phyloP scores from a whole-genome alignment of 441 rosid genomes.

The Oxalis stricta region DNA sequence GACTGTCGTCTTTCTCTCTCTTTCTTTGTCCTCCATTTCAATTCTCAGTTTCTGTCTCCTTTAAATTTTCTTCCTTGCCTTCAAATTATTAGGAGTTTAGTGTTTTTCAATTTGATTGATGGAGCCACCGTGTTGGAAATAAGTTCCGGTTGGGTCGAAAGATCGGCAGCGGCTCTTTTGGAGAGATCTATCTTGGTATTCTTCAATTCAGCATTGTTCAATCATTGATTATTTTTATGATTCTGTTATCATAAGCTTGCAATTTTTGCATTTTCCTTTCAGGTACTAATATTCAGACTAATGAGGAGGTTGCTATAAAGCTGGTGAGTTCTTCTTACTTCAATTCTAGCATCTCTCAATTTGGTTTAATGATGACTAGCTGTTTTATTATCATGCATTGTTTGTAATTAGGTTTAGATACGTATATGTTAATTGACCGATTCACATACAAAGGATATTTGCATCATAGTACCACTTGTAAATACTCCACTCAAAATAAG shows the following conservation, averaged over 20 bases:
- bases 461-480: too few species aligned
- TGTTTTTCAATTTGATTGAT: conserved; percentile 24
- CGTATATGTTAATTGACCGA: too few species aligned
- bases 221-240: not conserved
- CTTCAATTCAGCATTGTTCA: conserved; percentile 6
- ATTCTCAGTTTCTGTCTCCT: too few species aligned
- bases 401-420: too few species aligned
- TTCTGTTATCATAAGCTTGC: conserved; percentile 4
- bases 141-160: conserved; percentile 80
- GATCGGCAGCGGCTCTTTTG: conserved; percentile 97
- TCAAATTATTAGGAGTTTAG: conserved; percentile 15
- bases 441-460: too few species aligned
- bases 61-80: not conserved
- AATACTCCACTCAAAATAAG: too few species aligned
- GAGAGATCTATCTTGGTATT: conserved; percentile 91
- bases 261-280: conserved; percentile 8
- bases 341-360: not conserved
- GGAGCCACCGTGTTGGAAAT: conserved; percentile 88
- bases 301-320: conserved; percentile 89
- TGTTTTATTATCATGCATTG: not conserved
- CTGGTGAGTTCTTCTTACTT: conserved; percentile 45
- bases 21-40: too few species aligned
- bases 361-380: not conserved
- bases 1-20: conserved; percentile 1
- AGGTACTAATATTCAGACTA: conserved; percentile 82